Percentiles rank a stretch among this genome's conserved stretches.
phyloP scores from a whole-genome alignment of 106 monocot genomes.

The Allium cepa region DNA sequence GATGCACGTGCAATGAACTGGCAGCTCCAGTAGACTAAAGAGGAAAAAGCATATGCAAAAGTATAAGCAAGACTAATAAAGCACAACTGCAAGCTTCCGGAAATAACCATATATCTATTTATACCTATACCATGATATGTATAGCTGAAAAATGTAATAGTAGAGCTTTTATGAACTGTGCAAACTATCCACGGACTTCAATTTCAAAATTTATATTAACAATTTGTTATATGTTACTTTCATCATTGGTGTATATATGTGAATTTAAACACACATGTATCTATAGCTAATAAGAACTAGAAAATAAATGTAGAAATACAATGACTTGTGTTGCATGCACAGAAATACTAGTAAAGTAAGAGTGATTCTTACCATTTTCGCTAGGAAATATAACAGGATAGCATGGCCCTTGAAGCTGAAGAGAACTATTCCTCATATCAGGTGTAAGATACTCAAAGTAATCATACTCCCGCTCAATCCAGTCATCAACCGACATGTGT shows the following conservation, averaged over 20 bases:
- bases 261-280: no score
- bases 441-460: slow-evolving; percentile 97
- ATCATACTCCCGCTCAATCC: slow-evolving; percentile 94
- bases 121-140: no score
- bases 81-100: no score
- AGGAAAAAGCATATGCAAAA: not conserved
- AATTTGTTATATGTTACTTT: no score
- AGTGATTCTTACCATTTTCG: slow-evolving; percentile 66
- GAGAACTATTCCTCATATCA: slow-evolving; percentile 91
- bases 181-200: no score
- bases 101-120: no score
- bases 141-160: no score
- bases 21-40: slow-evolving; percentile 87
- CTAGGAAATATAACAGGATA: slow-evolving; percentile 96
- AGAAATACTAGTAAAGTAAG: not conserved
- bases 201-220: no score
- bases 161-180: no score
- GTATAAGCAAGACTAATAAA: no score
- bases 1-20: slow-evolving; percentile 95
- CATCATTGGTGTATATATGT: no score
- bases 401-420: slow-evolving; percentile 97
- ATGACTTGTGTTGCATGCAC: not conserved
- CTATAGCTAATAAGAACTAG: not conserved
- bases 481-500: slow-evolving; percentile 72
- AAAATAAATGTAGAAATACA: not conserved